Evolutionary conservation across 306 rosid species (phyloP).

Genomic region (Albizia julibrissin): DNA sequence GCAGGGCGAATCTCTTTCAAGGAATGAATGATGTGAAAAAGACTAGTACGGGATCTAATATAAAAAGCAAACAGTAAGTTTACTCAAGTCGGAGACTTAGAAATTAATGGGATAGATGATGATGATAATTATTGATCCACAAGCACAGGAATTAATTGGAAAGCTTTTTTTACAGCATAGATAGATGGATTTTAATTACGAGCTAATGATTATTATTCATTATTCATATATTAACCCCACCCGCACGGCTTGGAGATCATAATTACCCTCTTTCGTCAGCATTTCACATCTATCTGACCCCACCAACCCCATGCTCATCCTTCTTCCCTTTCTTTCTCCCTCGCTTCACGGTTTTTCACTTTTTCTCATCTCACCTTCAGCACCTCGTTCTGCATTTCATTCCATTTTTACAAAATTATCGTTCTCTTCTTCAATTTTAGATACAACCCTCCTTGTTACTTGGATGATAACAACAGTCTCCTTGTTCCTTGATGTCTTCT

Average conservation of each 20-base stretch:
- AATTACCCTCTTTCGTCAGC: constrained; percentile 33
- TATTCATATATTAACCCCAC: constrained; percentile 12
- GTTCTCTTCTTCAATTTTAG: not conserved
- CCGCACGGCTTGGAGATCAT: constrained; percentile 23
- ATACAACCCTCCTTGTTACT: not conserved
- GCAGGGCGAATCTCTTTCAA: not conserved
- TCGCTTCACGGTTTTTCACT: not conserved
- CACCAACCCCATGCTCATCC: constrained; percentile 39
- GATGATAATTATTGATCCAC: not conserved
- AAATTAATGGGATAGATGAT: not conserved
- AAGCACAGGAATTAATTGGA: constrained; percentile 12
- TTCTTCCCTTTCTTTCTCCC: not conserved
- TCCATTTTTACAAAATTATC: constrained; percentile 14
- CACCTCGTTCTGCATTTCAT: not conserved
- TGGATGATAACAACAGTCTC: not conserved
- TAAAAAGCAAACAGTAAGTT: not conserved
- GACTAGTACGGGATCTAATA: not conserved
- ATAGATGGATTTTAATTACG: constrained; percentile 3
- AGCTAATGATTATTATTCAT: constrained; percentile 18
- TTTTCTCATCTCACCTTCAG: not conserved
- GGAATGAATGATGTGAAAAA: not conserved
- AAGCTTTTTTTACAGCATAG: constrained; percentile 20
- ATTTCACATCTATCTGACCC: constrained; percentile 27
- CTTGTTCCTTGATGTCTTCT: not conserved
- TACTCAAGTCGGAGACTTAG: not conserved